Percentiles rank a stretch among this genome's conserved stretches.
phyloP scores from a whole-genome alignment of 1,284 basidiomycete species.

The Wallemia mellicola region DNA sequence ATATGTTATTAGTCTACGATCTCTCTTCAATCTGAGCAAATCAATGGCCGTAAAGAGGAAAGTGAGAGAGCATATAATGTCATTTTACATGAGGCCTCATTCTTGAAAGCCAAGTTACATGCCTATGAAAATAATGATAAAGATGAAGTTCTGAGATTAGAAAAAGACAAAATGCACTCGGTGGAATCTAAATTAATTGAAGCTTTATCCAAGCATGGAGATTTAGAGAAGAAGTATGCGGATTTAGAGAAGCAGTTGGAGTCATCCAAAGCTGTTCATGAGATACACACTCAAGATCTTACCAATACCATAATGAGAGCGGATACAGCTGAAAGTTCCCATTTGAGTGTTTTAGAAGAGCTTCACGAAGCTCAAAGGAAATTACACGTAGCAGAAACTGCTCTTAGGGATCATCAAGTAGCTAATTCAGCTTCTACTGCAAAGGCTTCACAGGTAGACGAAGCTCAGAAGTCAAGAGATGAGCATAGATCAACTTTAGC shows the following conservation, averaged over 20 bases:
- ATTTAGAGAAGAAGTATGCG: slow-evolving; percentile 36
- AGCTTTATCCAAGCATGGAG: slow-evolving; percentile 21
- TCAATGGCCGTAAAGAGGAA: not conserved
- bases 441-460: slow-evolving; percentile 42
- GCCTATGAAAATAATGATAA: slow-evolving; percentile 43
- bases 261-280: slow-evolving; percentile 18
- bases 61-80: slow-evolving; percentile 51
- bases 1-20: not conserved
- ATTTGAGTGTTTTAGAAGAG: slow-evolving; percentile 35
- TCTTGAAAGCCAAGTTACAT: slow-evolving; percentile 72
- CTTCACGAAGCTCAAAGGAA: slow-evolving; percentile 42
- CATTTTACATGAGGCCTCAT: slow-evolving; percentile 80
- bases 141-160: slow-evolving; percentile 34
- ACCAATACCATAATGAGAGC: slow-evolving; percentile 51
- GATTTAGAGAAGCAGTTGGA: slow-evolving; percentile 13
- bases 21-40: not conserved
- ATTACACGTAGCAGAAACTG: slow-evolving; percentile 29
- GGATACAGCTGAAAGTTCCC: slow-evolving; percentile 48
- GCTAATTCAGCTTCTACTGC: slow-evolving; percentile 43
- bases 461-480: slow-evolving; percentile 39
- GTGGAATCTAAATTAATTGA: slow-evolving; percentile 53
- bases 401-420: slow-evolving; percentile 49
- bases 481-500: slow-evolving; percentile 62
- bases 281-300: slow-evolving; percentile 50
- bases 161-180: slow-evolving; percentile 45